A percentile compares a stretch with the other conserved stretches of the same genome.
Conservation (phyloP, 75 land plant species). For the Pinus taeda region DNA sequence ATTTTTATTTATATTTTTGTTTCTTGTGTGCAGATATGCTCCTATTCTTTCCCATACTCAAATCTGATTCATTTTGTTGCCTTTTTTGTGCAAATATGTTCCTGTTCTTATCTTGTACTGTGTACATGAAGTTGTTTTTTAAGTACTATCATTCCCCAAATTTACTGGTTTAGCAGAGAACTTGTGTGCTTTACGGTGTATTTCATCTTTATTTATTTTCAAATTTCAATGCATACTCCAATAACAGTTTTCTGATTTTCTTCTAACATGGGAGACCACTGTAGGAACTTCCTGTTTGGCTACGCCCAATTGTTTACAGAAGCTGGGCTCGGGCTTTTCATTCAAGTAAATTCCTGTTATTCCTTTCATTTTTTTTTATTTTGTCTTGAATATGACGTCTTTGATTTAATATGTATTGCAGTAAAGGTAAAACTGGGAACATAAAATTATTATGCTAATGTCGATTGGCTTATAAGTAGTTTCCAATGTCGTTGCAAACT, state of each 20-base stretch:
- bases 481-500: no score
- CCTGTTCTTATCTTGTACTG: neutral
- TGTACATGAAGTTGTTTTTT: neutral
- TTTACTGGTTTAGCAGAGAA: neutral
- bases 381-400: no score
- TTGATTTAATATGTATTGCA: no score
- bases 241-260: conserved; percentile 1
- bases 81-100: neutral
- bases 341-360: conserved; percentile 46
- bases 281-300: conserved; percentile 79
- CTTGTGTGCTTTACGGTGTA: neutral
- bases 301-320: conserved; percentile 73
- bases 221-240: neutral
- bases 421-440: no score
- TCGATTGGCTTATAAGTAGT: no score
- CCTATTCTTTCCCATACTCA: no score
- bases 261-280: conserved; percentile 3
- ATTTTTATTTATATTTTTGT: neutral
- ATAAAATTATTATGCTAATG: no score
- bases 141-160: neutral
- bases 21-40: neutral
- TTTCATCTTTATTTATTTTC: neutral
- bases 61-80: no score
- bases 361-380: no score
- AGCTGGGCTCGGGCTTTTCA: conserved; percentile 98